Evolutionary conservation across 371 early-diverging fungal species (phyloP), one percentile per base, ranked within the genome.

Genomic region (Syncephalastrum racemosum): DNA sequence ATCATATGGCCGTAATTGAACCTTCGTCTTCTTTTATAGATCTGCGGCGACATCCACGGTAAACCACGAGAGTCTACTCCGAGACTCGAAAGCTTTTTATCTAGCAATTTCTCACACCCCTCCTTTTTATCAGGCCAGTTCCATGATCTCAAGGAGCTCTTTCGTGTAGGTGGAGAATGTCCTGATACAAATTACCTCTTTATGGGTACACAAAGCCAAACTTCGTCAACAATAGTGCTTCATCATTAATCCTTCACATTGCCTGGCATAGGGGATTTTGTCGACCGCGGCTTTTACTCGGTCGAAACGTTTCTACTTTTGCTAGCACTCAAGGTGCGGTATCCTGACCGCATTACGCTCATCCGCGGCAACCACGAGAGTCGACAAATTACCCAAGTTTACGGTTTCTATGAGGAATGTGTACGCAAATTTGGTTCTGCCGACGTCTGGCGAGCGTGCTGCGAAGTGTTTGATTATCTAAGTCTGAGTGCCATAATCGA

Each of bases 381-480:
- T 59, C 72, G 98, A 61, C 96, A 98, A 70, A 99, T 99, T 57
- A 99, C 99, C 13, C 96, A 99, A 71, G 97, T 98, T 7, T 99
- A 99, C 72, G 99, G 99, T 20, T 99, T 99, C 68, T 99, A 98
- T 72, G 99, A 99, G 70, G 99, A 99, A 70, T 98, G 98, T 72
- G 79, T 95, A 62, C 87, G 95, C 58, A 99, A 99, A 76, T 99
- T 90, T 77, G 98, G 96, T n/a, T 90, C 92, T 0, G 90, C 93
- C 42, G 91, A 92, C 67, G 99, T 99, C 7, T 99, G 99, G 99
- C 83, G 94, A 62, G 90, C 93, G 62, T 99, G 99, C 80, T 98
- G 98, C 60, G 99, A 99, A 65, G 88, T 99, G 16, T 99, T 99
- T 70, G 99, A 99, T 68, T 97, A 92, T 67, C 83, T 99, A 51